Conservation (phyloP, 805 yeast genomes). For the Phaffomyces opuntiae region DNA sequence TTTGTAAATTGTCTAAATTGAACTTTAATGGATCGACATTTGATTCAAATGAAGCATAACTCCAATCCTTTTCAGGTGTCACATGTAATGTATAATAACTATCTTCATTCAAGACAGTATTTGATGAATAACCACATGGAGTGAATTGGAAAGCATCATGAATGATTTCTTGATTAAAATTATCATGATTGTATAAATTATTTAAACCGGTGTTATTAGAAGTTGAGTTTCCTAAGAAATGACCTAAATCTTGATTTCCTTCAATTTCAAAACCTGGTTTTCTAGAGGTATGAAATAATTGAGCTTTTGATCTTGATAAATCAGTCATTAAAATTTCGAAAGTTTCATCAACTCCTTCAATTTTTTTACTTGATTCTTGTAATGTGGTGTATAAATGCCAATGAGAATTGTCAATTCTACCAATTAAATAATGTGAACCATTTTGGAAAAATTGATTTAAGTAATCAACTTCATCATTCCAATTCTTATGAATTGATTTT, state of each 20-base stretch:
- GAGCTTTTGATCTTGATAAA: slow-evolving; percentile 48
- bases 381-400: slow-evolving; percentile 79
- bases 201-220: slow-evolving; percentile 59
- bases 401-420: slow-evolving; percentile 73
- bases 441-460: slow-evolving; percentile 58
- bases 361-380: slow-evolving; percentile 26
- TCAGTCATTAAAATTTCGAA: slow-evolving; percentile 91
- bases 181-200: slow-evolving; percentile 39
- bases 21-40: slow-evolving; percentile 50
- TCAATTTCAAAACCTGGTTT: slow-evolving; percentile 33
- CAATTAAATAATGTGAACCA: slow-evolving; percentile 70
- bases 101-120: slow-evolving; percentile 57
- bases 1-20: slow-evolving; percentile 40
- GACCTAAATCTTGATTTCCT: slow-evolving; percentile 68
- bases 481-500: slow-evolving; percentile 68
- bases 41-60: slow-evolving; percentile 93
- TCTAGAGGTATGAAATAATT: slow-evolving; percentile 51
- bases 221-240: slow-evolving; percentile 63
- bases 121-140: slow-evolving; percentile 94
- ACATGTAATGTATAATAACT: slow-evolving; percentile 83
- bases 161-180: slow-evolving; percentile 24
- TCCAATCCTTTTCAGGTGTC: slow-evolving; percentile 91
- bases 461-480: slow-evolving; percentile 74
- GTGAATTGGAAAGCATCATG: slow-evolving; percentile 87
- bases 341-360: slow-evolving; percentile 50